Percentiles rank a stretch among this genome's conserved stretches.
Evolutionary conservation across 345 rosid species (phyloP).

Genomic region (thale cress (Arabidopsis thaliana)): TAIR10.1 NC_003071.7:10653501-10654000

Average conservation of each 20-base stretch:
- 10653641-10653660: slow-evolving; percentile 19
- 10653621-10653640: neutral
- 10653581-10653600: too few species aligned
- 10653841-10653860: slow-evolving; percentile 1
- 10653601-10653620: too few species aligned
- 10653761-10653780: slow-evolving; percentile 34
- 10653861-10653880: slow-evolving; percentile 23
- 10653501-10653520: too few species aligned
- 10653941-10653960: slow-evolving; percentile 32
- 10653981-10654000: neutral
- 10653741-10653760: slow-evolving; percentile 33
- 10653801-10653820: slow-evolving; percentile 35
- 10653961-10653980: slow-evolving; percentile 17
- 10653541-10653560: too few species aligned
- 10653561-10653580: too few species aligned
- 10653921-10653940: slow-evolving; percentile 23
- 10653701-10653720: slow-evolving; percentile 13
- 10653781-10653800: slow-evolving; percentile 32
- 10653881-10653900: slow-evolving; percentile 36
- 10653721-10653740: slow-evolving; percentile 34
- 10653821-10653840: slow-evolving; percentile 27
- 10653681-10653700: slow-evolving; percentile 38
- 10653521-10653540: too few species aligned
- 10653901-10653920: slow-evolving; percentile 38
- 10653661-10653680: slow-evolving; percentile 11